Evolutionary conservation across 2,329 filamentous ascomycete species (phyloP).

Genomic region (Calonectria hongkongensis): DNA sequence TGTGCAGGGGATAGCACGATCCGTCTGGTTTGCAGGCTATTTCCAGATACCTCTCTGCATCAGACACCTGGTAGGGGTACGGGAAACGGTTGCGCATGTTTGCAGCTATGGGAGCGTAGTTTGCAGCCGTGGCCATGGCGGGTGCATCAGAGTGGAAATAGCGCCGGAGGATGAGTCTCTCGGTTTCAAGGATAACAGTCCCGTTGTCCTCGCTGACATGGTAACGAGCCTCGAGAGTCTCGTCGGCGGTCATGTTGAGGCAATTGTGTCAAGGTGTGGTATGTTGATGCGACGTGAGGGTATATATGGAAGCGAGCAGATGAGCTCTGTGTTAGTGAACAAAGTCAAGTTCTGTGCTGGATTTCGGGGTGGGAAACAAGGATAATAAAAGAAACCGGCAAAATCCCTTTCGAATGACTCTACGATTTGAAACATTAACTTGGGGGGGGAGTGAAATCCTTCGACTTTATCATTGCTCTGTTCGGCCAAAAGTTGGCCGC

Average conservation of each 20-base stretch:
- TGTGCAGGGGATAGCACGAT: constrained; percentile 55
- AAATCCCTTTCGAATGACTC: neutral
- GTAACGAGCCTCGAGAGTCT: constrained; percentile 48
- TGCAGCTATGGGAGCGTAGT: constrained; percentile 61
- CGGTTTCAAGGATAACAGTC: constrained; percentile 57
- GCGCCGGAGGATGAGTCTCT: constrained; percentile 64
- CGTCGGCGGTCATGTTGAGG: constrained; percentile 42
- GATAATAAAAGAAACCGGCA: neutral
- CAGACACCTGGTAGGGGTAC: constrained; percentile 65
- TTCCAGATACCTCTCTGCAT: constrained; percentile 63
- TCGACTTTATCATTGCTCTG: neutral
- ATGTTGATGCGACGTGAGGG: neutral
- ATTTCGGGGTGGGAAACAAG: neutral
- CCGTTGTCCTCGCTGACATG: constrained; percentile 55
- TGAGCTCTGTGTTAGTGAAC: neutral
- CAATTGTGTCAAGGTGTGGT: neutral
- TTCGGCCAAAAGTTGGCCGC: constrained; percentile 9
- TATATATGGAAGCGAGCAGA: neutral
- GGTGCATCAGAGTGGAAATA: constrained; percentile 62
- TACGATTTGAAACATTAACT: neutral
- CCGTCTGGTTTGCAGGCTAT: constrained; percentile 43
- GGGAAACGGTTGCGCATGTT: constrained; percentile 68
- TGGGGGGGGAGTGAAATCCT: neutral
- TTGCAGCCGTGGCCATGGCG: constrained; percentile 58
- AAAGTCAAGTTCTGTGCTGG: too few species aligned